Evolutionary conservation across 164 flowering plant species (phyloP), one percentile per base, ranked within the genome.

Genomic region (Houttuynia cordata): DNA sequence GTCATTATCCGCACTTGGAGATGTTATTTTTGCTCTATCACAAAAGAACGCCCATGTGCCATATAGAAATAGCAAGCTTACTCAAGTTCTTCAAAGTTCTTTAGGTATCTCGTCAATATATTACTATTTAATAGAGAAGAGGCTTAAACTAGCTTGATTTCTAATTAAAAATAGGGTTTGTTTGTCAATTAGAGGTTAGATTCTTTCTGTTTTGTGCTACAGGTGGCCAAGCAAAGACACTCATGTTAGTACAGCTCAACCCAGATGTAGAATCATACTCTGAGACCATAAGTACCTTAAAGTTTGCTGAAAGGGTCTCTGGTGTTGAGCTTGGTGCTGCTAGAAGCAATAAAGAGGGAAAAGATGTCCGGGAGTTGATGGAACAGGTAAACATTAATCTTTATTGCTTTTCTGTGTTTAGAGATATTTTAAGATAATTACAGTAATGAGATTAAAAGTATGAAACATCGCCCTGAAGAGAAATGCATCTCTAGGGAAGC

Each of bases 241-340:
- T 94, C 21, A 91, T 94, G 99, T 87, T 94, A 73, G 97, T 91
- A 61, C 99, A 94, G 74, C 79, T 94, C 50, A 94, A 90, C 71
- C 96, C 99, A 24, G 99, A 94, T 56, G 56, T 58, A 4, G 71
- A 17, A 59, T 91, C 99, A 20, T 85, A 76, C 72, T 76, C 87
- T 34, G 99, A 94, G 80, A 75, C 74, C 25, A 4, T 79, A 23
- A 91, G 99, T 69, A 88, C 97, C 50, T 74, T 94, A 67, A 94
- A 91, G 76, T 91, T 94, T 79, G 99, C 99, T 17, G 99, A 94
- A 69, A 80, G 99, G 68, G 97, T 84, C 21, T 91, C 99, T 22
- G 99, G 99, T 24, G 86, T 94, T 60, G 99, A 94, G 80, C 75
- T 94, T 0, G 99, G 99, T 51, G 95, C 99, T 62, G 97, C 99